Evolutionary conservation across 78 protist species (phyloP).

Genomic region (Mantamonas sphyraenae): DNA sequence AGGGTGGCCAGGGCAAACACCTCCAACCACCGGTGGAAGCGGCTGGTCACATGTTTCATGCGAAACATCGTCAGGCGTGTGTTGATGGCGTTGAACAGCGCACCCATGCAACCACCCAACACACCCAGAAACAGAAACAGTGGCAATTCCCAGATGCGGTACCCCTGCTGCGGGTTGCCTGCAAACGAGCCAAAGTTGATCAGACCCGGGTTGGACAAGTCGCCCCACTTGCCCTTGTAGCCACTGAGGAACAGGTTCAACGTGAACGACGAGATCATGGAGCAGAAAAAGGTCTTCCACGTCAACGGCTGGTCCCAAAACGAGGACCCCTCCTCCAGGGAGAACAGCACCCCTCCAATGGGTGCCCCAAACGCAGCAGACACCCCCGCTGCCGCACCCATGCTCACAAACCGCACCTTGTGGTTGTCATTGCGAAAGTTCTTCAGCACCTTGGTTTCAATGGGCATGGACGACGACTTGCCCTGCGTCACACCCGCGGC

Average conservation of each 20-base stretch:
- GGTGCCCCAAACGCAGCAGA: constrained; percentile 92
- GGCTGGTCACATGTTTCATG: neutral
- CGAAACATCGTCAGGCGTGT: constrained; percentile 16
- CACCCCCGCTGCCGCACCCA: constrained; percentile 92
- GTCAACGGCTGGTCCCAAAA: constrained; percentile 68
- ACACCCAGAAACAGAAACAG: constrained; percentile 55
- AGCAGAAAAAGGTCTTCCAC: constrained; percentile 76
- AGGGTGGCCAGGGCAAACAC: constrained; percentile 6
- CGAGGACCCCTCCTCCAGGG: constrained; percentile 79
- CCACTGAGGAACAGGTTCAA: constrained; percentile 44
- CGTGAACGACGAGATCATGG: constrained; percentile 60
- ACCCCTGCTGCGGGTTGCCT: no score
- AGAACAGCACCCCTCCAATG: constrained; percentile 83
- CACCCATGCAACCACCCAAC: constrained; percentile 73
- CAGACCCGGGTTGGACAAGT: constrained; percentile 55
- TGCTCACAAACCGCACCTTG: constrained; percentile 69
- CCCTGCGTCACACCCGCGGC: constrained; percentile 76
- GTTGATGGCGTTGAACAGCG: constrained; percentile 42
- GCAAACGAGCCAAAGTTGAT: constrained; percentile 55
- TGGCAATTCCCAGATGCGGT: constrained; percentile 36
- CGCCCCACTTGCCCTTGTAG: neutral
- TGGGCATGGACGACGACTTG: constrained; percentile 46
- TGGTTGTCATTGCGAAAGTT: constrained; percentile 66
- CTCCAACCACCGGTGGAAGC: neutral
- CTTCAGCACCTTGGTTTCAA: no score